These are phyloP conservation scores for Kwoniella mangroviensis DNA, from an alignment of 768 basidiomycete genomes.

Conservation along the genomic window DNA sequence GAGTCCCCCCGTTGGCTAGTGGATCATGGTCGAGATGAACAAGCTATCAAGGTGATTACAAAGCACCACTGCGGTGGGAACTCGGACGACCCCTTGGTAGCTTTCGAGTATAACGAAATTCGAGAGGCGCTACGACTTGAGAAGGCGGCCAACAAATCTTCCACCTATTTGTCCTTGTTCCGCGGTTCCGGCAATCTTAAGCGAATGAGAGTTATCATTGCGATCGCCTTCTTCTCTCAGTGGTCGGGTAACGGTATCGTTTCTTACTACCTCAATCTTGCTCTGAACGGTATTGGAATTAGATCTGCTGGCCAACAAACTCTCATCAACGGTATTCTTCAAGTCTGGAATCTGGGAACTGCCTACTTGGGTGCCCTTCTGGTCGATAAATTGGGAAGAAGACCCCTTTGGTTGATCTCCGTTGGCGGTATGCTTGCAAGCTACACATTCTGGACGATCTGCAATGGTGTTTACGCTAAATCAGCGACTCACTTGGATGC, in stretches of 20 bases:
- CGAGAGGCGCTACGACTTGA: conserved; percentile 42
- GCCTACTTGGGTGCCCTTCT: conserved; percentile 35
- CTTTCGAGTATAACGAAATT: conserved; percentile 62
- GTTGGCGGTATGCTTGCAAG: conserved; percentile 44
- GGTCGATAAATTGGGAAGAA: conserved; percentile 52
- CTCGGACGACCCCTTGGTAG: conserved; percentile 41
- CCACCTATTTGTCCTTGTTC: conserved; percentile 38
- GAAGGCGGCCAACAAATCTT: conserved; percentile 31
- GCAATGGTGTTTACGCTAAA: conserved; percentile 43
- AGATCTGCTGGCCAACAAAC: conserved; percentile 27
- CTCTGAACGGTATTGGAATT: conserved; percentile 52
- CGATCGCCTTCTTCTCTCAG: conserved; percentile 53
- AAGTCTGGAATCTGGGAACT: conserved; percentile 39
- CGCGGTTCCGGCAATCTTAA: conserved; percentile 31
- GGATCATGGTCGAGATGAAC: conserved; percentile 60
- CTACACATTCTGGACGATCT: conserved; percentile 37
- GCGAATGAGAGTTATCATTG: conserved; percentile 40
- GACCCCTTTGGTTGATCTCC: conserved; percentile 42
- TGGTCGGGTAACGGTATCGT: conserved; percentile 55
- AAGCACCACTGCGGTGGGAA: conserved; percentile 51
- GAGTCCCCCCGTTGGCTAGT: conserved; percentile 66
- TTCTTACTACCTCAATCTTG: conserved; percentile 50
- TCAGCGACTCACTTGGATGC: conserved; percentile 31
- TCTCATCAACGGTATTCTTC: conserved; percentile 41
- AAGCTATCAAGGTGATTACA: conserved; percentile 30